phyloP scores from a whole-genome alignment of 805 yeast genomes.

The Yarrowia sp. region DNA sequence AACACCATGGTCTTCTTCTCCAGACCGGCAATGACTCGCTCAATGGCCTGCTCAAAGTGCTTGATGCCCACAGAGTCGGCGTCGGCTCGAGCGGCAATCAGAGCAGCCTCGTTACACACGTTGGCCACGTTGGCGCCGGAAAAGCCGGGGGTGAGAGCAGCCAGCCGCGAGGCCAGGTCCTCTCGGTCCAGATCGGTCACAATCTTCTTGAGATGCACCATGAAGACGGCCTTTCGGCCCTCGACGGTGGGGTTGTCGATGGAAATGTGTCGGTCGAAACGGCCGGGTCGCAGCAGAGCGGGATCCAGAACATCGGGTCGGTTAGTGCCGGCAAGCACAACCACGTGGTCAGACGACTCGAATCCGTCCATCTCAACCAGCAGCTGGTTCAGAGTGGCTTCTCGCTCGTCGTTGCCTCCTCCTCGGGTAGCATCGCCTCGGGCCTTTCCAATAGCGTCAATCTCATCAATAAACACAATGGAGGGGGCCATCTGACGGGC shows the following conservation, averaged over 20 bases:
- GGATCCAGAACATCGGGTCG: constrained; percentile 89
- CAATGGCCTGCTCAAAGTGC: constrained; percentile 95
- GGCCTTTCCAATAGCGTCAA: constrained; percentile 98
- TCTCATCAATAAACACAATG: constrained; percentile 95
- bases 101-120: constrained; percentile 94
- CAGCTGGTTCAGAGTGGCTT: constrained; percentile 90
- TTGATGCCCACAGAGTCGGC: constrained; percentile 63
- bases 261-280: constrained; percentile 90
- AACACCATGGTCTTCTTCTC: constrained; percentile 85
- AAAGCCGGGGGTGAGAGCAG: constrained; percentile 96
- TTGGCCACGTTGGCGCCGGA: constrained; percentile 98
- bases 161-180: constrained; percentile 74
- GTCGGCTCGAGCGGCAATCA: constrained; percentile 87
- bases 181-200: constrained; percentile 53
- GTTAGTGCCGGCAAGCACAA: constrained; percentile 96
- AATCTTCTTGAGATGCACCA: constrained; percentile 76
- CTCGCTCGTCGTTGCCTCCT: constrained; percentile 95
- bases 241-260: constrained; percentile 93
- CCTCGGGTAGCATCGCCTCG: constrained; percentile 63
- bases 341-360: constrained; percentile 84
- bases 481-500: constrained; percentile 95
- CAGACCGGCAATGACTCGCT: constrained; percentile 93
- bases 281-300: constrained; percentile 94
- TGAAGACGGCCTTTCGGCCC: constrained; percentile 90
- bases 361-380: constrained; percentile 99